Conservation (phyloP, 2,329 filamentous ascomycete genomes). For the Grosmannia clavigera region DNA sequence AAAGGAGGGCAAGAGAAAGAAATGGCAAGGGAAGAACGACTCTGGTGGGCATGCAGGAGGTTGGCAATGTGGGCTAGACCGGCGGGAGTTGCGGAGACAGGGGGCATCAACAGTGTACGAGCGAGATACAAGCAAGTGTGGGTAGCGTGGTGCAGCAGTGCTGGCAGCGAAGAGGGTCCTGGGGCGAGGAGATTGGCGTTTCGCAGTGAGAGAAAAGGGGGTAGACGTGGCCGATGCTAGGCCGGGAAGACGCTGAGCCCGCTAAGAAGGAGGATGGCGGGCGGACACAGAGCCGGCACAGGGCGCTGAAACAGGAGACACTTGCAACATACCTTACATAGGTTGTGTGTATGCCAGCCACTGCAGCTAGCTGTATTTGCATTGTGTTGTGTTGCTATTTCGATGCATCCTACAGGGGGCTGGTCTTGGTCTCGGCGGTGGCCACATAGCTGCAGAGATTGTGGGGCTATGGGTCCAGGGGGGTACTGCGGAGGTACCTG, state of each 20-base stretch:
- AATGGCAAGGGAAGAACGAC: constrained; percentile 9
- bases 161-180: neutral
- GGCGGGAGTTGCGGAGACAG: constrained; percentile 6
- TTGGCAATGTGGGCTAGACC: neutral
- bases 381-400: neutral
- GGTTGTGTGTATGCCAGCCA: neutral
- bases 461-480: neutral
- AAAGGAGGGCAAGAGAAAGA: constrained; percentile 5
- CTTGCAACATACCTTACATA: neutral
- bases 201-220: neutral
- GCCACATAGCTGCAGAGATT: constrained; percentile 5
- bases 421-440: neutral
- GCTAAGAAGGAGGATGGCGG: neutral
- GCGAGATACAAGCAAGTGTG: neutral
- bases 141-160: neutral
- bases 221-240: neutral
- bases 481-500: neutral
- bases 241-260: neutral
- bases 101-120: constrained; percentile 8
- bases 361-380: neutral
- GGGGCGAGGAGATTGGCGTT: neutral
- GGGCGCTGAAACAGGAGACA: constrained; percentile 8
- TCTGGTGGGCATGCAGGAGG: constrained; percentile 6
- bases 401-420: constrained; percentile 8
- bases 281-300: constrained; percentile 4